Conservation (phyloP, 2,329 filamentous ascomycete genomes). For the Venturia carpophila region DNA sequence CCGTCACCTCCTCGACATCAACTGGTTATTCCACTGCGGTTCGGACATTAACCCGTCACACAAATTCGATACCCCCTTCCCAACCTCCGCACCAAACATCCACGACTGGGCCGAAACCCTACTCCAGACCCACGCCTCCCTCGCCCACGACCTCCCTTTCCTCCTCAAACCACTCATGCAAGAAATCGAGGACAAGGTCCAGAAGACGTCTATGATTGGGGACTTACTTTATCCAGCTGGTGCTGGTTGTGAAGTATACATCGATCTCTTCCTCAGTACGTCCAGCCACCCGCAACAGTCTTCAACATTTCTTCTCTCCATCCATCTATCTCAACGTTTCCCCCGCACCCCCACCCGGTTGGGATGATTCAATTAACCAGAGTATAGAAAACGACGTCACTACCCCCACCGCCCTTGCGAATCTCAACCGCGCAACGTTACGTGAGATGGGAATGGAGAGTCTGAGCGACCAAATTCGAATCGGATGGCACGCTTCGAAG, state of each 20-base stretch:
- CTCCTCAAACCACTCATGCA: neutral
- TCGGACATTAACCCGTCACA: neutral
- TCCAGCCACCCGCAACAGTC: too few relatives aligned
- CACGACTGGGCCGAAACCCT: neutral
- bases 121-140: neutral
- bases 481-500: neutral
- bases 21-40: neutral
- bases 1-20: neutral
- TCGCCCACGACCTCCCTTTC: neutral
- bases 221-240: neutral
- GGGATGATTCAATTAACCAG: too few relatives aligned
- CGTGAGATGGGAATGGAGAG: neutral
- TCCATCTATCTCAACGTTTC: too few relatives aligned
- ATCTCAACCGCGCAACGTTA: neutral
- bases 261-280: neutral
- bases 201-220: neutral
- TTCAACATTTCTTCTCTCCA: too few relatives aligned
- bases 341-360: too few relatives aligned
- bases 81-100: neutral
- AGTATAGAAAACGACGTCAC: neutral
- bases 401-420: neutral
- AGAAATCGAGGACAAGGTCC: neutral
- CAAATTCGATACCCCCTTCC: neutral
- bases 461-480: neutral
- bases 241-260: neutral